Evolutionary conservation across 1,284 basidiomycete genomes (phyloP).

Genomic region (Sporisorium reilianum): DNA sequence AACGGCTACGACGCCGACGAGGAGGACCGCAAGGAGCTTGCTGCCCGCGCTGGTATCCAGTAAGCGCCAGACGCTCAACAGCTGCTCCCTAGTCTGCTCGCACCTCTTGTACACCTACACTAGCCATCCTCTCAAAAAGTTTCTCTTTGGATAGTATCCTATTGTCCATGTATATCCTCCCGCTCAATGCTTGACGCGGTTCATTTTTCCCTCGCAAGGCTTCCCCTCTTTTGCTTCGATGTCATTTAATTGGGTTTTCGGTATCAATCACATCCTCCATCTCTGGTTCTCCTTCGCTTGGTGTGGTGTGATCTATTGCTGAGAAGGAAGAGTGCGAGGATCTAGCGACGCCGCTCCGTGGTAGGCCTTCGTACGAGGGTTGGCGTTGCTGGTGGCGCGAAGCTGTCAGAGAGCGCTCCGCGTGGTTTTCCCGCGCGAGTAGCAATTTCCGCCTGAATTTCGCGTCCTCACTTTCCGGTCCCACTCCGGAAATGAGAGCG

Average conservation of each 20-base stretch:
- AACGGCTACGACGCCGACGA: conserved; percentile 64
- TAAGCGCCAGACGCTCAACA: conserved; percentile 5
- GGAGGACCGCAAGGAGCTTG: conserved; percentile 61
- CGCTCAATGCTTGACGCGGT: conserved; percentile 13
- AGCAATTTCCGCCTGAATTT: not conserved
- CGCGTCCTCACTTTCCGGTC: not conserved
- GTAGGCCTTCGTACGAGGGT: not conserved
- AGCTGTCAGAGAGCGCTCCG: not conserved
- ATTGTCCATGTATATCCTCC: conserved; percentile 31
- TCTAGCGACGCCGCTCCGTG: too few relatives aligned
- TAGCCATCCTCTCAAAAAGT: conserved; percentile 5
- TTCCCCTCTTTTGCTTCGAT: conserved; percentile 2
- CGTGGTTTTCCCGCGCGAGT: not conserved
- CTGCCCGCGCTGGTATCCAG: conserved; percentile 48
- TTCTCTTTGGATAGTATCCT: conserved; percentile 10
- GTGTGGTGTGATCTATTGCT: too few relatives aligned
- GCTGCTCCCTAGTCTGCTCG: not conserved
- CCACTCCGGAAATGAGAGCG: too few relatives aligned
- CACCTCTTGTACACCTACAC: not conserved
- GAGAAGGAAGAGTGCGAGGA: too few relatives aligned
- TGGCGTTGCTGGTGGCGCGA: not conserved
- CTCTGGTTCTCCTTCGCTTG: not conserved
- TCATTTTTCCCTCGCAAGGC: not conserved
- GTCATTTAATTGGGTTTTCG: conserved; percentile 23
- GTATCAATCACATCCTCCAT: conserved; percentile 8